phyloP scores from a whole-genome alignment of 2,329 filamentous ascomycete species.

The Ustilaginoidea virens region DNA sequence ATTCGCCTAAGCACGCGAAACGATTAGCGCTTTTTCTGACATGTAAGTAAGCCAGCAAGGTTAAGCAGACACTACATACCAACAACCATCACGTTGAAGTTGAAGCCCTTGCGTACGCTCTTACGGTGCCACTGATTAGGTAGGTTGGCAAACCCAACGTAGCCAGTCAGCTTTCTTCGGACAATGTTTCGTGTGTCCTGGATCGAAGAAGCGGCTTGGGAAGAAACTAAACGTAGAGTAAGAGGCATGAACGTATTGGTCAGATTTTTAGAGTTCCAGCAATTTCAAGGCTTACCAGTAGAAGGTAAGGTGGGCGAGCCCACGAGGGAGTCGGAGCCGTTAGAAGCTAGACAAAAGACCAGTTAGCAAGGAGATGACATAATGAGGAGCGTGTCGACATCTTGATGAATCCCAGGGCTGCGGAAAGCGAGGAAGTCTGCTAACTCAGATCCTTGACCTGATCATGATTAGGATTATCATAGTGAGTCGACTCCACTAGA shows the following conservation, averaged over 20 bases:
- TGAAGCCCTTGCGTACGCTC: conserved; percentile 99
- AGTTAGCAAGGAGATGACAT: too few relatives aligned
- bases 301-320: conserved; percentile 26
- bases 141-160: conserved; percentile 96
- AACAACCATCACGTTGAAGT: conserved; percentile 99
- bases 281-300: conserved; percentile 21
- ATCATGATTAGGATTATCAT: neutral
- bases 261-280: conserved; percentile 6
- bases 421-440: neutral
- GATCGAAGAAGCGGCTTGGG: conserved; percentile 25
- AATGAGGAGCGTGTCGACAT: too few relatives aligned
- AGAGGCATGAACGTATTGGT: conserved; percentile 20
- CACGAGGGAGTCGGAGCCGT: conserved; percentile 26
- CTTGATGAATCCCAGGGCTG: too few relatives aligned
- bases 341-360: conserved; percentile 22
- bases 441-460: conserved; percentile 9
- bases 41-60: neutral
- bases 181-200: conserved; percentile 87
- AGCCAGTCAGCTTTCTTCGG: conserved; percentile 92
- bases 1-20: conserved; percentile 61
- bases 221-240: conserved; percentile 18
- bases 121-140: conserved; percentile 99
- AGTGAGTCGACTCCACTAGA: too few relatives aligned
- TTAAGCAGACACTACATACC: conserved; percentile 46
- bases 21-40: conserved; percentile 2